A percentile compares a stretch with the other conserved stretches of the same genome.
Conservation (phyloP, 768 basidiomycete genomes). For the Suillus placidus region DNA sequence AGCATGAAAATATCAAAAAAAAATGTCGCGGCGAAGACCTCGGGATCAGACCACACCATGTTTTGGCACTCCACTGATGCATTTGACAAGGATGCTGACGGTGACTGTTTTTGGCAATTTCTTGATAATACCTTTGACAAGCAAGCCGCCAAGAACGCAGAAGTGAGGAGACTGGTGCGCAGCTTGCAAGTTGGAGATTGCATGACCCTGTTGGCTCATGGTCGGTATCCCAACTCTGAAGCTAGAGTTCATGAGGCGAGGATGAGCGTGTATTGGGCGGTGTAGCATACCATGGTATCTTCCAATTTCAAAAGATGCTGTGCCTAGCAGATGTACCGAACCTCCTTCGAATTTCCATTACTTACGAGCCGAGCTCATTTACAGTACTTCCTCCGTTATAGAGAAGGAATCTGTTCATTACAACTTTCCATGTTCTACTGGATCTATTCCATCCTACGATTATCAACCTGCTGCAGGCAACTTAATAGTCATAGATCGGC, state of each 20-base stretch:
- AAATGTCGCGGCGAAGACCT: neutral
- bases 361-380: neutral
- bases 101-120: neutral
- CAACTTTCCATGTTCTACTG: neutral
- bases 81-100: neutral
- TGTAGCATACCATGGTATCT: neutral
- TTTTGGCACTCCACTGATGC: neutral
- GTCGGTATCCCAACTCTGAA: constrained; percentile 1
- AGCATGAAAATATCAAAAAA: no score
- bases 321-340: neutral
- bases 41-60: neutral
- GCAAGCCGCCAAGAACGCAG: neutral
- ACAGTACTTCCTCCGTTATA: neutral
- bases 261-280: constrained; percentile 15
- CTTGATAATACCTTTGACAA: neutral
- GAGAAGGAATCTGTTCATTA: neutral
- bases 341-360: neutral
- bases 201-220: neutral
- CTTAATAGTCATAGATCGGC: neutral
- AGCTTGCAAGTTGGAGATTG: constrained; percentile 7
- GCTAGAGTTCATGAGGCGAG: constrained; percentile 6
- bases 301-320: neutral
- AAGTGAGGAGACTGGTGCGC: neutral
- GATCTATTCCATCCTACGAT: neutral
- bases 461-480: neutral